Evolutionary conservation across 768 basidiomycete genomes (phyloP).

Genomic region (Collybiopsis confluens): DNA sequence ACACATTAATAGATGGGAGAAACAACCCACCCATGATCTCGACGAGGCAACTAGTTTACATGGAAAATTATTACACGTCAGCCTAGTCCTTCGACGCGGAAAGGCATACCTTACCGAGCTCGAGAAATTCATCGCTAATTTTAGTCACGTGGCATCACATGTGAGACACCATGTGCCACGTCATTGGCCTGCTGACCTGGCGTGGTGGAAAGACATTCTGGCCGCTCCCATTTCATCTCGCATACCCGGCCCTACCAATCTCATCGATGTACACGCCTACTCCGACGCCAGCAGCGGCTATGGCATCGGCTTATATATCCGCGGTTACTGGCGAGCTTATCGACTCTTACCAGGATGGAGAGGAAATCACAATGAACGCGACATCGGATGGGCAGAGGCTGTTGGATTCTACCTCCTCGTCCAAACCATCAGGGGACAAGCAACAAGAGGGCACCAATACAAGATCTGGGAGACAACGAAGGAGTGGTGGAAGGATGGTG

Average conservation of each 20-base stretch:
- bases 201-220: constrained; percentile 30
- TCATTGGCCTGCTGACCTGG: constrained; percentile 19
- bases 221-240: constrained; percentile 6
- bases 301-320: constrained; percentile 32
- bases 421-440: constrained; percentile 8
- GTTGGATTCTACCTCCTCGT: constrained; percentile 30
- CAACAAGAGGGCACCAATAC: too few relatives aligned
- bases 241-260: constrained; percentile 21
- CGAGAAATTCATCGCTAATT: constrained; percentile 16
- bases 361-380: constrained; percentile 22
- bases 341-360: constrained; percentile 27
- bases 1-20: constrained; percentile 24
- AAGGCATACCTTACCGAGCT: constrained; percentile 37
- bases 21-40: constrained; percentile 20
- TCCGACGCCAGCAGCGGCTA: constrained; percentile 36
- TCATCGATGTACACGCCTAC: constrained; percentile 28
- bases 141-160: not conserved
- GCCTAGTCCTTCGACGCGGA: constrained; percentile 21
- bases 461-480: too few relatives aligned
- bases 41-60: constrained; percentile 30
- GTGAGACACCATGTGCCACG: not conserved
- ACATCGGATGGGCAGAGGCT: constrained; percentile 46
- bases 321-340: constrained; percentile 27
- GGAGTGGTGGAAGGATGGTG: too few relatives aligned
- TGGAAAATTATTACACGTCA: constrained; percentile 35